phyloP scores from a whole-genome alignment of 768 basidiomycete genomes.

The Suillus fuscotomentosus region DNA sequence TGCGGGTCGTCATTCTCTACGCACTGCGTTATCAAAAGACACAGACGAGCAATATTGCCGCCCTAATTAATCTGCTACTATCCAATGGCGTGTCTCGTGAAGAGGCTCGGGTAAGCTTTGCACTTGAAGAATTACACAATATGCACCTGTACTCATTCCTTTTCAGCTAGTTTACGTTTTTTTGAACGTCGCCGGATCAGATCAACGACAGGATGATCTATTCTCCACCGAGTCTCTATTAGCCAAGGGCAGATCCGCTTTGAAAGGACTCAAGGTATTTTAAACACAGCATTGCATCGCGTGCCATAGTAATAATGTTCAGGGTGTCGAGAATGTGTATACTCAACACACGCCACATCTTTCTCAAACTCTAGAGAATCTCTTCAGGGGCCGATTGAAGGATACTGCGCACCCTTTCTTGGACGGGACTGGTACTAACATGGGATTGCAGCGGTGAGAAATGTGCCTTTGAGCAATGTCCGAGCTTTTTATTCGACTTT shows the following conservation, averaged over 20 bases:
- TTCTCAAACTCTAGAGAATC: slow-evolving; percentile 85
- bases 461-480: background rate
- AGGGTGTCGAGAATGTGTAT: slow-evolving; percentile 99
- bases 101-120: slow-evolving; percentile 59
- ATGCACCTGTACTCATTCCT: slow-evolving; percentile 2
- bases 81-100: slow-evolving; percentile 75
- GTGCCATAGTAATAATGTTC: slow-evolving; percentile 10
- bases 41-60: slow-evolving; percentile 76
- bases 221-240: slow-evolving; percentile 95
- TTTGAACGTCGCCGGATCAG: slow-evolving; percentile 89
- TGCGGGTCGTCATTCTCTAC: slow-evolving; percentile 87
- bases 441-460: slow-evolving; percentile 66
- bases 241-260: slow-evolving; percentile 88
- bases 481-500: background rate
- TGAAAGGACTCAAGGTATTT: slow-evolving; percentile 90
- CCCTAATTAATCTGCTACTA: slow-evolving; percentile 70
- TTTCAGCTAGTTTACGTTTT: slow-evolving; percentile 87
- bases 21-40: slow-evolving; percentile 94
- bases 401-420: slow-evolving; percentile 92
- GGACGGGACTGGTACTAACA: slow-evolving; percentile 65
- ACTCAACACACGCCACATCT: slow-evolving; percentile 96
- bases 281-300: background rate
- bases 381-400: slow-evolving; percentile 82
- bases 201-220: slow-evolving; percentile 95
- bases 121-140: slow-evolving; percentile 2